These are phyloP conservation scores for Nannizzia gypsea DNA, from an alignment of 2,329 filamentous ascomycete genomes.

Conservation along the genomic window DNA sequence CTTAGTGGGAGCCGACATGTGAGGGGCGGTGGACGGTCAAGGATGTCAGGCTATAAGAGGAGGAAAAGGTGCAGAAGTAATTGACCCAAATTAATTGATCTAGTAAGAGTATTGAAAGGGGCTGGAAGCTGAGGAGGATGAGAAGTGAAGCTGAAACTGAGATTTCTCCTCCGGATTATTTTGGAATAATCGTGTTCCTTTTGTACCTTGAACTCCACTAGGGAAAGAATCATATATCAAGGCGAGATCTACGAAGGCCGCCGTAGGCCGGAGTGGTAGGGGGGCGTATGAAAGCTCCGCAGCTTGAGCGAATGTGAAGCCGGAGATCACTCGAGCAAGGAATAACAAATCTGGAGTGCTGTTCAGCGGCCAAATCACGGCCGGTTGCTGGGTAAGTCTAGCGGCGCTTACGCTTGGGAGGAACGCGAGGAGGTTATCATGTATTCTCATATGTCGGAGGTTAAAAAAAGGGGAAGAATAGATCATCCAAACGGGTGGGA, in stretches of 20 bases:
- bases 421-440: neutral
- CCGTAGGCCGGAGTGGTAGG: neutral
- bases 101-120: neutral
- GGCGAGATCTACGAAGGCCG: constrained; percentile 1
- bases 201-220: neutral
- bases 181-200: neutral
- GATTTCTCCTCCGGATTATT: neutral
- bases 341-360: neutral
- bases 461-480: neutral
- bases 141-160: neutral
- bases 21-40: neutral
- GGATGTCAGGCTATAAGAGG: neutral
- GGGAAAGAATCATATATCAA: neutral
- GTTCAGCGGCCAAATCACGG: neutral
- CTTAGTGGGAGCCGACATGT: constrained; percentile 32
- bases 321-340: neutral
- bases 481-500: neutral
- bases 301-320: constrained; percentile 1
- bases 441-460: neutral
- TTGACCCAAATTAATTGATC: too few relatives aligned
- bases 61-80: neutral
- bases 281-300: neutral
- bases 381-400: neutral
- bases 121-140: neutral
- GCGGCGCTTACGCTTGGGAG: neutral